Conservation (phyloP, 2,329 filamentous ascomycete species). For the Drechslera avenae region DNA sequence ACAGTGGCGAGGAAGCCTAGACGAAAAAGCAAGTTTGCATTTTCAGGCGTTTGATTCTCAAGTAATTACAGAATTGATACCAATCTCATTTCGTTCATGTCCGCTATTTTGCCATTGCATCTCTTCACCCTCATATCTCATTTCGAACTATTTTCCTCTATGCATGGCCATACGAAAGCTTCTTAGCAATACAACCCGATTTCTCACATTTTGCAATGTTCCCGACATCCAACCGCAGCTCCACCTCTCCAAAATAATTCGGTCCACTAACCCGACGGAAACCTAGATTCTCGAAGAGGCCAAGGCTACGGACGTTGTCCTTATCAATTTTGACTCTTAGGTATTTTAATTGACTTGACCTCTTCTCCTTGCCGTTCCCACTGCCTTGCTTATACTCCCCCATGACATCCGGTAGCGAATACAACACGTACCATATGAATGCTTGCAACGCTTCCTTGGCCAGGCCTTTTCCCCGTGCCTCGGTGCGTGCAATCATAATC, state of each 20-base stretch:
- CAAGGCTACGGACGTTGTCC: conserved; percentile 61
- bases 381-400: conserved; percentile 55
- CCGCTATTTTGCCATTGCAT: not conserved
- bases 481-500: conserved; percentile 76
- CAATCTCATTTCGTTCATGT: conserved; percentile 19
- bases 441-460: conserved; percentile 68
- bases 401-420: conserved; percentile 61
- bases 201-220: not conserved
- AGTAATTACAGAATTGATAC: conserved; percentile 22
- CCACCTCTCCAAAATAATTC: conserved; percentile 73
- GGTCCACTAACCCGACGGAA: conserved; percentile 59
- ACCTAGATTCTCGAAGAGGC: conserved; percentile 64
- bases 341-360: conserved; percentile 46
- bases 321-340: conserved; percentile 67
- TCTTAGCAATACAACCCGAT: not conserved
- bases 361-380: conserved; percentile 1
- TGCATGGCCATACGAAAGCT: not conserved
- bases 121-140: not conserved
- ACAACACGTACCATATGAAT: conserved; percentile 71
- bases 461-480: conserved; percentile 65
- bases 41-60: conserved; percentile 5
- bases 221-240: conserved; percentile 38
- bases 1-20: conserved; percentile 1
- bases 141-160: not conserved
- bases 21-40: conserved; percentile 15